Evolutionary conservation across 2,329 filamentous ascomycete genomes (phyloP), one percentile per base, ranked within the genome.

Genomic region (Ophiocordyceps polyrhachis-furcata): DNA sequence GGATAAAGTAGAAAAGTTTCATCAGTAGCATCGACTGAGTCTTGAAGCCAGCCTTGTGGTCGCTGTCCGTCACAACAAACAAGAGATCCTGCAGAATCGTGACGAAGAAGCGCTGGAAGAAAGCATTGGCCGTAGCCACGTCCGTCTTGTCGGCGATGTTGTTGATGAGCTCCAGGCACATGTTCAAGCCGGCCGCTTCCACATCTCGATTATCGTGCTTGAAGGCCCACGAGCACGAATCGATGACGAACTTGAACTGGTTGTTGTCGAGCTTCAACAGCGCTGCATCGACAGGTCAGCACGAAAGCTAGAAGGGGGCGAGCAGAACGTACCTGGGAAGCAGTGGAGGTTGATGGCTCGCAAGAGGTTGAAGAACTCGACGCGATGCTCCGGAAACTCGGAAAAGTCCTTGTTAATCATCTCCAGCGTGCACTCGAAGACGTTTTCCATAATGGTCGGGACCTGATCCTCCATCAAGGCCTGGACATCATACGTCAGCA

Each of bases 371-470:
- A 98, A 98, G 65, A 98, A 98, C 62, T 96, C 89, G n/a, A 98
- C 91, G 47, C 93, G 83, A 60, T 98, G 91, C 62, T 98, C 91
- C 0, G 91, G 91, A 62, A 93, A 98, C 60, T 98, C 91, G 42
- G 93, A 95, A 64, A 98, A 98, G 64, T 98, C 91, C 68, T 98
- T 98, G 76, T 96, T 98, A 68, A 98, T 98, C 91, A 98, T 98
- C 56, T 94, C 87, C 46, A 98, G 71, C 3, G 91, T 98, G 69
- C 89, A 96, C 63, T 96, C 89, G 56, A 98, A 98, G 23, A 98
- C 86, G 53, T 89, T 93, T 62, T 96, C 88, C 84, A 98, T 94
- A 57, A 98, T 96, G 43, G 81, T 81, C 11, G 91, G 87, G 40
- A 98, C 86, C 63, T 96, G 91, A 59, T 96, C 91, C 61, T 96